phyloP scores from a whole-genome alignment of 768 basidiomycete genomes.

The Gloeophyllum trabeum region DNA sequence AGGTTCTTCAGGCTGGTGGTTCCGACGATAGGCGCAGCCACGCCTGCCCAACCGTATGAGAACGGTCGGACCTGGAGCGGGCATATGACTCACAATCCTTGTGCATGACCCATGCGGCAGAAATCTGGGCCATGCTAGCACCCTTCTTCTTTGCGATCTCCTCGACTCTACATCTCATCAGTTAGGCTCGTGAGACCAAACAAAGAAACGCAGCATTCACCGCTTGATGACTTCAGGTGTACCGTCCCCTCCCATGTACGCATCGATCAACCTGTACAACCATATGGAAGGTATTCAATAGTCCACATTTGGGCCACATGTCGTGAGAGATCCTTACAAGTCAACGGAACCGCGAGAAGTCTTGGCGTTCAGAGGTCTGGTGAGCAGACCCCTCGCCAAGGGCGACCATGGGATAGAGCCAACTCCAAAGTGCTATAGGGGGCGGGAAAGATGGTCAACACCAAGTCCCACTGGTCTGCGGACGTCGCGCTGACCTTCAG shows the following conservation, averaged over 20 bases:
- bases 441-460: slow-evolving; percentile 16
- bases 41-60: slow-evolving; percentile 1
- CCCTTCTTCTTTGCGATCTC: slow-evolving; percentile 23
- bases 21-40: slow-evolving; percentile 24
- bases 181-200: too few relatives aligned
- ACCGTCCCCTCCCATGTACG: too few relatives aligned
- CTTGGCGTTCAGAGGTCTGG: slow-evolving; percentile 12
- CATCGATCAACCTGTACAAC: too few relatives aligned
- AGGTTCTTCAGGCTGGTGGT: slow-evolving; percentile 19
- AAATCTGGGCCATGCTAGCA: slow-evolving; percentile 25
- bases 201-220: too few relatives aligned
- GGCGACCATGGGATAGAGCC: slow-evolving; percentile 31
- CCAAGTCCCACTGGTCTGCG: slow-evolving; percentile 26
- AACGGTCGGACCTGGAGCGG: too few relatives aligned
- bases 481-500: too few relatives aligned
- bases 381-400: slow-evolving; percentile 16
- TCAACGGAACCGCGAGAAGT: slow-evolving; percentile 12
- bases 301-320: too few relatives aligned
- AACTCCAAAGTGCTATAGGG: slow-evolving; percentile 19
- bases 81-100: slow-evolving; percentile 12
- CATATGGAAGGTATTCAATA: too few relatives aligned
- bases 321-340: too few relatives aligned
- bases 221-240: too few relatives aligned
- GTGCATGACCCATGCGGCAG: slow-evolving; percentile 21
- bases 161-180: too few relatives aligned